Percentiles rank a stretch among this genome's conserved stretches.
phyloP scores from a whole-genome alignment of 2,329 filamentous ascomycete species.

The Claviceps pazoutovae region DNA sequence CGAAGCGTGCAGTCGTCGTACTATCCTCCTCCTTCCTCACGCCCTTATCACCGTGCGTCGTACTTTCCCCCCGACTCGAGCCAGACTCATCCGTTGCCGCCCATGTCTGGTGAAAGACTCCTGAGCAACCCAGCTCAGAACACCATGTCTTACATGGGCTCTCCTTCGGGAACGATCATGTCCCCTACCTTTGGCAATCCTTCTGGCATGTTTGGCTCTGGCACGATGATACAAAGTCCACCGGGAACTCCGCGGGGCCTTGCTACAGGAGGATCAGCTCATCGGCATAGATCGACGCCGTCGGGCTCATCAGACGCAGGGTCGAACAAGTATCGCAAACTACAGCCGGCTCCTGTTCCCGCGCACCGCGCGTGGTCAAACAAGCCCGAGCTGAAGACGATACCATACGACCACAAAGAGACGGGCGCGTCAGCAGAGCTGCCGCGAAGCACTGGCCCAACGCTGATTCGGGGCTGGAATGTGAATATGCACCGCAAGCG shows the following conservation, averaged over 20 bases:
- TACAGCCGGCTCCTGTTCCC: conserved; percentile 43
- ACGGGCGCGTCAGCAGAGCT: conserved; percentile 40
- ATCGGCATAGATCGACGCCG: conserved; percentile 24
- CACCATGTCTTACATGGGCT: conserved; percentile 18
- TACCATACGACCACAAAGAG: conserved; percentile 47
- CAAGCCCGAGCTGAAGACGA: conserved; percentile 42
- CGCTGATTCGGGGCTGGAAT: conserved; percentile 44
- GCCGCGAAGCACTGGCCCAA: conserved; percentile 37
- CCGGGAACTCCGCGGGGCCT: conserved; percentile 19
- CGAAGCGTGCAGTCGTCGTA: conserved; percentile 17
- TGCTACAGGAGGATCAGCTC: conserved; percentile 13
- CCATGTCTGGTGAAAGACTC: conserved; percentile 19
- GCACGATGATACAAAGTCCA: conserved; percentile 21
- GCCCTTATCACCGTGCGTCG: conserved; percentile 16
- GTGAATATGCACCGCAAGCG: conserved; percentile 27
- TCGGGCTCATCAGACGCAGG: conserved; percentile 25
- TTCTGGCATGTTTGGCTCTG: conserved; percentile 15
- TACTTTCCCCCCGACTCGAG: conserved; percentile 16
- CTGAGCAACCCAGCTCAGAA: conserved; percentile 20
- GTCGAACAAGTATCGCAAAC: conserved; percentile 38
- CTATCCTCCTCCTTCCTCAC: conserved; percentile 17
- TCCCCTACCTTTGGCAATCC: conserved; percentile 24
- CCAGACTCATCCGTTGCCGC: conserved; percentile 16
- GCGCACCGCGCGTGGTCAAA: conserved; percentile 33
- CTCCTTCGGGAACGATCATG: conserved; percentile 17